Evolutionary conservation across 139 green algal genomes (phyloP), one percentile per base, ranked within the genome.

Genomic region (Chlorella sp.): DNA sequence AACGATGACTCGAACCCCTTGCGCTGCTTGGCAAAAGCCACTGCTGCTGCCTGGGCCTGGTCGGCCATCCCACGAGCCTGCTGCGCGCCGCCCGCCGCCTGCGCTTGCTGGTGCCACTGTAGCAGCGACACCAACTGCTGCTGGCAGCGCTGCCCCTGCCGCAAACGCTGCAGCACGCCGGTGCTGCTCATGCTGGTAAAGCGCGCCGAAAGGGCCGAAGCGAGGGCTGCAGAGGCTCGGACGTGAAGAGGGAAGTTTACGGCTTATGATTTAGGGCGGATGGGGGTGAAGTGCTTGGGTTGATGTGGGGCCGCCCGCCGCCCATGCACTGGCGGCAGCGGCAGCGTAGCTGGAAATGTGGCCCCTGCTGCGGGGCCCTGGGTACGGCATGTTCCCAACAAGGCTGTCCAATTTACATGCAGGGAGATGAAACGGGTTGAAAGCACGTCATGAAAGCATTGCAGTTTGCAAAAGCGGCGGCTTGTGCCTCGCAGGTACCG

Each of bases 11-110:
- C 39, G 57, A 88, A 88, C 34, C 66, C 68, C 84, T 88, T 88
- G 84, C 84, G 84, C 84, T 88, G 12, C 84, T 76, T 88, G 39
- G 84, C 71, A 40, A 81, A 88, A 30, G 64, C 18, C 84, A 81
- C 68, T 12, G 64, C 84, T 53, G 60, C 22, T 34, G 83, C 64
- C 26, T 87, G 83, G 83, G 83, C 64, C 26, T 87, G 83, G 83
- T 78, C 83, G 5, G 83, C 83, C 28, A 87, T 37, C 22, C 30
- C 39, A 5, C 83, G 80, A 30, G 18, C 28, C 19, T 76, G 68
- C 39, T 81, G 48, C 48, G 53, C 26, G 18, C 12, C 42, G 30
- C 42, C 48, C 11, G 11, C 39, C 32, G 5, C 69, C 30, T 53
- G 40, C 36, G n/a, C 24, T 40, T 87, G 83, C 83, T 81, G 37